These are phyloP conservation scores for Phytophthora agathidicida DNA, from an alignment of 352 stramenopile genomes.

Conservation along the genomic window DNA sequence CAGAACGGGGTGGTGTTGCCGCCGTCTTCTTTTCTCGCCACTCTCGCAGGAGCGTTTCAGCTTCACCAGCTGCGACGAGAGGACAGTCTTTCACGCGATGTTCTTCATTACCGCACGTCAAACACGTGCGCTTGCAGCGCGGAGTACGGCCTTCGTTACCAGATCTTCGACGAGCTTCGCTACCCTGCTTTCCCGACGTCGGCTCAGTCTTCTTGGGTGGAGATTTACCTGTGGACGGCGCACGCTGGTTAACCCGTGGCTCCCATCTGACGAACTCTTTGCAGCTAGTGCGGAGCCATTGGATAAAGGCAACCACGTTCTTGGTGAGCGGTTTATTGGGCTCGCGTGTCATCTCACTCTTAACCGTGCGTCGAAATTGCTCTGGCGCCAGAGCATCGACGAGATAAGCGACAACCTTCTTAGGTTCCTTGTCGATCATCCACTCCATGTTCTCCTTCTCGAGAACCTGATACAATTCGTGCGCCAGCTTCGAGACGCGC, in stretches of 20 bases:
- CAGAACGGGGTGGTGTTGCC: background rate
- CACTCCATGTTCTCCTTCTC: constrained; percentile 9
- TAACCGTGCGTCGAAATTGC: background rate
- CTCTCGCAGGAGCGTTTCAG: background rate
- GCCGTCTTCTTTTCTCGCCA: constrained; percentile 10
- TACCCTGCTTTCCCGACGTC: no score
- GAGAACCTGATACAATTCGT: constrained; percentile 5
- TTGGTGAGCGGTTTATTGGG: constrained; percentile 6
- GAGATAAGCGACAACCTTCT: constrained; percentile 9
- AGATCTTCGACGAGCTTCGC: no score
- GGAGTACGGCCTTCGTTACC: background rate
- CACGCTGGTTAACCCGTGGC: no score
- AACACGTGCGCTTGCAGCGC: background rate
- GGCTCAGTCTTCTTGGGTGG: no score
- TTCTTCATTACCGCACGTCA: background rate
- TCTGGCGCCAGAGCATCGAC: constrained; percentile 1
- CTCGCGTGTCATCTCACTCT: constrained; percentile 3
- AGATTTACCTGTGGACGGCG: no score
- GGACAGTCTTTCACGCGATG: constrained; percentile 15
- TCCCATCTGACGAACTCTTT: constrained; percentile 15
- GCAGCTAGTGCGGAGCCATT: constrained; percentile 1
- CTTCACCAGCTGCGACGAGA: background rate
- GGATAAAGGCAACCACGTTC: constrained; percentile 12
- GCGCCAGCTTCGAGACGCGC: constrained; percentile 8
- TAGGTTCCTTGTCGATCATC: constrained; percentile 5